These are phyloP conservation scores for Castanea crenata DNA, from an alignment of 306 rosid species.

Conservation along the genomic window DNA sequence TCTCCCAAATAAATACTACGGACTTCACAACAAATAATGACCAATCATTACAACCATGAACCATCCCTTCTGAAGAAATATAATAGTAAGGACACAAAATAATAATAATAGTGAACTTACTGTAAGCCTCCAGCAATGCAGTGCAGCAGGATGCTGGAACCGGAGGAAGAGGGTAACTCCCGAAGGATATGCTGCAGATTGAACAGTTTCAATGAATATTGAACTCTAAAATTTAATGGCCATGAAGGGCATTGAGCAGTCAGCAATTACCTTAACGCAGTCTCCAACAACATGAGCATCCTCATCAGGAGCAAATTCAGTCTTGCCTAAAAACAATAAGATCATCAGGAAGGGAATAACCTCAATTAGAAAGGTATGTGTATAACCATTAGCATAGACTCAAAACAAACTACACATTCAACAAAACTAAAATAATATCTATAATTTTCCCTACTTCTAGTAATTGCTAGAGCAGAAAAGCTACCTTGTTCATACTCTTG, in stretches of 20 bases:
- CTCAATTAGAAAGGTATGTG: conserved; percentile 12
- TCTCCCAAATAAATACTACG: not conserved
- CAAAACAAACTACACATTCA: conserved; percentile 4
- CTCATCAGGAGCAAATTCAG: conserved; percentile 79
- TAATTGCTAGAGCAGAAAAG: not conserved
- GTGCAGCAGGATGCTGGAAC: conserved; percentile 99
- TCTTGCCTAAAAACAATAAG: conserved; percentile 63
- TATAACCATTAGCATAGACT: not conserved
- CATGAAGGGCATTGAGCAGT: not conserved
- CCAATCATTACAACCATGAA: conserved; percentile 6
- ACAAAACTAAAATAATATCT: conserved; percentile 5
- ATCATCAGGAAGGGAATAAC: conserved; percentile 17
- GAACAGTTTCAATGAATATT: conserved; percentile 10
- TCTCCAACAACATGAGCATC: conserved; percentile 99
- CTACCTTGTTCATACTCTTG: conserved; percentile 97
- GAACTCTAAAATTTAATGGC: not conserved
- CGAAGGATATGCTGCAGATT: conserved; percentile 86
- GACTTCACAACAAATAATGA: not conserved
- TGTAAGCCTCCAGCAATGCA: conserved; percentile 92
- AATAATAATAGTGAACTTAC: conserved; percentile 47
- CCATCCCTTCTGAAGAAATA: conserved; percentile 7
- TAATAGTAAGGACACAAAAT: not conserved
- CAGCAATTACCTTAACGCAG: conserved; percentile 79
- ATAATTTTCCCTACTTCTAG: not conserved
- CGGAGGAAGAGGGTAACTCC: conserved; percentile 99